These are phyloP conservation scores for Cupressus sempervirens DNA, from an alignment of 75 land plant species.

Conservation along the genomic window DNA sequence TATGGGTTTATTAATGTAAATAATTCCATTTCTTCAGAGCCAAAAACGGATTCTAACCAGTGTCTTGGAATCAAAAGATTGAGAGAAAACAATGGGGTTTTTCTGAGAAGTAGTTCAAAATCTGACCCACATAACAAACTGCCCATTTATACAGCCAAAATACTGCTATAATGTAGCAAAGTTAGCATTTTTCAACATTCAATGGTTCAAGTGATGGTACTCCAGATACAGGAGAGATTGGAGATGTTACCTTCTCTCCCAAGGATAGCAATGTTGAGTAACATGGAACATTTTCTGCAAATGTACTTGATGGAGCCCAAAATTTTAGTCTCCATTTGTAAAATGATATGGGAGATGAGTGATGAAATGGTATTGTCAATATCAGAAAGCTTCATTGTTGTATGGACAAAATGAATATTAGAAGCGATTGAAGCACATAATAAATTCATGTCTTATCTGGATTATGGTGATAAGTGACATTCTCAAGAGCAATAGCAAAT, in stretches of 20 bases:
- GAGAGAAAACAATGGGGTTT: slow-evolving; percentile 35
- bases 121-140: not conserved
- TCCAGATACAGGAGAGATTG: not conserved
- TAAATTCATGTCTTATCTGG: no score
- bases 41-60: slow-evolving; percentile 4
- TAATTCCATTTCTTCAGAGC: not conserved
- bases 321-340: no score
- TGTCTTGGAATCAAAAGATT: slow-evolving; percentile 27
- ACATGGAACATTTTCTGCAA: no score
- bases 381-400: no score
- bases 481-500: no score
- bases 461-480: no score
- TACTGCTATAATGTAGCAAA: slow-evolving; percentile 19
- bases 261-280: not conserved
- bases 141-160: not conserved
- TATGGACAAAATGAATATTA: no score
- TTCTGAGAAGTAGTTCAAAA: slow-evolving; percentile 12
- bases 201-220: slow-evolving; percentile 14
- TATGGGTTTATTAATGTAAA: slow-evolving; percentile 38
- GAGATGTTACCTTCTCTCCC: not conserved
- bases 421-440: no score
- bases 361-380: no score
- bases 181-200: slow-evolving; percentile 12
- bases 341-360: no score
- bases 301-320: no score